phyloP scores from a whole-genome alignment of 78 protist species.

The slime mould (Dictyostelium discoideum) region dicty_2.7 NC_007091.3:2097001-2097500 shows the following conservation, averaged over 20 bases:
- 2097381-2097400: conserved; percentile 6
- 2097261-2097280: background rate
- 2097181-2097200: background rate
- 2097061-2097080: background rate
- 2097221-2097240: conserved; percentile 12
- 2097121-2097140: background rate
- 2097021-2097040: conserved; percentile 2
- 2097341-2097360: background rate
- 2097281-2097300: background rate
- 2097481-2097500: conserved; percentile 5
- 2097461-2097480: background rate
- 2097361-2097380: background rate
- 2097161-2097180: background rate
- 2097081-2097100: conserved; percentile 6
- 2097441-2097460: background rate
- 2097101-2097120: background rate
- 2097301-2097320: background rate
- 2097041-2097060: background rate
- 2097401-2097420: background rate
- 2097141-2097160: conserved; percentile 1
- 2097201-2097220: conserved; percentile 1
- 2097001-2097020: background rate
- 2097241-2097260: background rate
- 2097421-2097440: conserved; percentile 7
- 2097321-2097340: background rate